Conservation (phyloP, 2,329 filamentous ascomycete species). For the Sporothrix schenckii region DNA sequence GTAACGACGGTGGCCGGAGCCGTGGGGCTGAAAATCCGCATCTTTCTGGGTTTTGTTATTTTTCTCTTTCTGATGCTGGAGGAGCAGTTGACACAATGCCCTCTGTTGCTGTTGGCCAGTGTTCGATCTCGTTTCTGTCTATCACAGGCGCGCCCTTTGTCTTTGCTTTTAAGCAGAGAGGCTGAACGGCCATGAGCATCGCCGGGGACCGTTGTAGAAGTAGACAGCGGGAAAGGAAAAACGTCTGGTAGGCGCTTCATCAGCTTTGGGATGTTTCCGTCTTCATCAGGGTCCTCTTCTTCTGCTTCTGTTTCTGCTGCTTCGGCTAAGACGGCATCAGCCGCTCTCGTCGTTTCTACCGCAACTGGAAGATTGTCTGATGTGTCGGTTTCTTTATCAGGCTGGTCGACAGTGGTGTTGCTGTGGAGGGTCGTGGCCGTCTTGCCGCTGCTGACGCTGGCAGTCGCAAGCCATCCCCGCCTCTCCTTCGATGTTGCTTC, state of each 20-base stretch:
- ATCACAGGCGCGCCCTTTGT: too few species aligned
- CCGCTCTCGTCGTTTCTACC: too few species aligned
- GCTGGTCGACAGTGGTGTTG: background rate
- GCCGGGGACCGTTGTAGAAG: background rate
- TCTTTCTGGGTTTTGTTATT: background rate
- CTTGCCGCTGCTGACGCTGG: background rate
- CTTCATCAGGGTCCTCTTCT: background rate
- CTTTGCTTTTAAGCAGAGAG: background rate
- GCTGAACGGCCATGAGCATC: background rate
- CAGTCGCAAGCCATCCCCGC: background rate
- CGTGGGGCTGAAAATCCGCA: background rate
- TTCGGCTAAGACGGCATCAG: background rate
- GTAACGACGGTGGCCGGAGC: background rate
- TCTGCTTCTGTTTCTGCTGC: background rate
- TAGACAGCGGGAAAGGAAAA: background rate
- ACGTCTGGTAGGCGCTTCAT: background rate
- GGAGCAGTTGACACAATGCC: background rate
- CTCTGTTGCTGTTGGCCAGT: too few species aligned
- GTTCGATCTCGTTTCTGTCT: background rate
- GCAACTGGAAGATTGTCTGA: background rate
- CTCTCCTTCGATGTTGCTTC: background rate
- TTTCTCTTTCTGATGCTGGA: background rate
- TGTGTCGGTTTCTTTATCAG: background rate
- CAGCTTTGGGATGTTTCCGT: background rate
- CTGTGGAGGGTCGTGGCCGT: background rate